Conservation (phyloP, 2,329 filamentous ascomycete species). For the Exutisphaerella laricina region DNA sequence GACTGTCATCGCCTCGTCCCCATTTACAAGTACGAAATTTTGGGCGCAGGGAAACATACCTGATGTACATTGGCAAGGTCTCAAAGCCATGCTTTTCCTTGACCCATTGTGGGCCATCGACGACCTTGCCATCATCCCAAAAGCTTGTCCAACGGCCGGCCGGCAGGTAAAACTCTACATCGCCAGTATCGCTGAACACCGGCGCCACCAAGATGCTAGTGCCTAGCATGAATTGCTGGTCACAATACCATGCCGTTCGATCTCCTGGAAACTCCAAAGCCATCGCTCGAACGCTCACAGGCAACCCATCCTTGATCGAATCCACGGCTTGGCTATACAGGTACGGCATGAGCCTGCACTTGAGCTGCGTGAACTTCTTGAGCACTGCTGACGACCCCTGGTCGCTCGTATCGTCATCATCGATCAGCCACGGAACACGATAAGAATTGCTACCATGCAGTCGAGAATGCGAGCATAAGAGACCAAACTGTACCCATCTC, state of each 20-base stretch:
- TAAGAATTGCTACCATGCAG: conserved; percentile 66
- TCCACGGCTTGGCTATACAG: conserved; percentile 49
- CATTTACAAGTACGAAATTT: no score
- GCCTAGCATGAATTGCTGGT: conserved; percentile 71
- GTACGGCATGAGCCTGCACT: conserved; percentile 55
- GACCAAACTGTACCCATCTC: conserved; percentile 70
- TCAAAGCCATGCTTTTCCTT: conserved; percentile 39
- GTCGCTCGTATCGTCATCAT: conserved; percentile 51
- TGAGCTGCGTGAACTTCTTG: conserved; percentile 48
- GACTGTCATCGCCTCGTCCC: no score
- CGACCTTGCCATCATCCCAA: conserved; percentile 39
- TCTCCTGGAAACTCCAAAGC: conserved; percentile 68
- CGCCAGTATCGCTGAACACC: conserved; percentile 57
- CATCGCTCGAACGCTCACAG: conserved; percentile 57
- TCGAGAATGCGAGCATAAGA: conserved; percentile 64
- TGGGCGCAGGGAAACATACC: no score
- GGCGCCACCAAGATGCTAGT: conserved; percentile 58
- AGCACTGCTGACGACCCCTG: conserved; percentile 50
- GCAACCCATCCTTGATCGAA: conserved; percentile 50
- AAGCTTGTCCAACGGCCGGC: conserved; percentile 48
- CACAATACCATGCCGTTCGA: conserved; percentile 60
- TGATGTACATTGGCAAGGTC: conserved; percentile 38
- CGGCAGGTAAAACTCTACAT: conserved; percentile 62
- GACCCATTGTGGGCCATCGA: conserved; percentile 41
- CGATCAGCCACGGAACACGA: conserved; percentile 69